Base-by-base conservation (phyloP, 2,329 filamentous ascomycete genomes). In the Piedraia hortae region DNA sequence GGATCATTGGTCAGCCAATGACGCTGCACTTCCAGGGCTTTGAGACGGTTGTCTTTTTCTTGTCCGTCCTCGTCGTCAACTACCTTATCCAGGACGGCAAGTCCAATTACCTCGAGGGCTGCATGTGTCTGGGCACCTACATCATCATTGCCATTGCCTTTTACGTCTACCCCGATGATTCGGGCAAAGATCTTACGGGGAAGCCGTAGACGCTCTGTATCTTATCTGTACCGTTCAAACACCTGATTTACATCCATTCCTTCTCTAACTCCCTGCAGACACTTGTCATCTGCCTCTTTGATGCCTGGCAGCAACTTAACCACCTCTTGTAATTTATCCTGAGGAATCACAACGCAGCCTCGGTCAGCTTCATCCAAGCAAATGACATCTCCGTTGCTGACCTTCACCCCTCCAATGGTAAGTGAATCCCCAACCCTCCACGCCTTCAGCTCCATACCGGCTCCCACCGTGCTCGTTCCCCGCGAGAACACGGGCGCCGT, bases 41-140 rank as follows among this genome's bases (percentile, higher is more conserved):
- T 45, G 75, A 88, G 56, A 88, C 75, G 0, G 71, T 85, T 11
- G 74, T 70, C 25, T 59, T 88, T 36, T 88, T 88, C 44, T 63
- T 82, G 22, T 72, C 65, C 22, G 67, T 77, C 5, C 66, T 88
- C 31, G 77, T 88, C 30, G 73, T 82, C 45, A 85, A 82, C 46
- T 88, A 85, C 41, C 48, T 88, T 27, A 75, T 88, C 21, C 52
- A 82, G 28, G 77, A 88, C 37, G 75, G 75, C 6, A 60, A 77
- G 41, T 77, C 68, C 41, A 88, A 88, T 40, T 88, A 85, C 36
- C 59, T 88, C 7, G 75, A 88, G 47, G 75, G 75, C 8, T 66
- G 67, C 24, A 55, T 56, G 51, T 56, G 51, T 30, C 34, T 56
- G 18, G 52, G 51, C 33, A 51, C 46, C 28, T 65, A 64, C 34